Conservation (phyloP, 2,329 filamentous ascomycete genomes). For the Colletotrichum eremochloae region DNA sequence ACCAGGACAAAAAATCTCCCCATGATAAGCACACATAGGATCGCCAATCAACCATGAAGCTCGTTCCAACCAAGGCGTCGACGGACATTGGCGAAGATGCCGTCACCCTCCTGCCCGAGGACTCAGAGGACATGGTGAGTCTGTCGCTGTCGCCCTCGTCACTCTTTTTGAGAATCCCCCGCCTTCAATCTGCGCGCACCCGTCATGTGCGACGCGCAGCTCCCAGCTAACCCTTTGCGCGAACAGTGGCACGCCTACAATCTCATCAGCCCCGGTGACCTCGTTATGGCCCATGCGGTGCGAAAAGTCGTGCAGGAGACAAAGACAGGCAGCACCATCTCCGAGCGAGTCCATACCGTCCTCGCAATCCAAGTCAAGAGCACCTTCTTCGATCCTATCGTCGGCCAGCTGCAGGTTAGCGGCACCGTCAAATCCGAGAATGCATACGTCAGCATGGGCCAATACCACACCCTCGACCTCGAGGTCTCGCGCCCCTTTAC, state of each 20-base stretch:
- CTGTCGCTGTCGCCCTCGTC: not conserved
- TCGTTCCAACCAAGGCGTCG: slow-evolving; percentile 54
- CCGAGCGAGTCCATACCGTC: slow-evolving; percentile 68
- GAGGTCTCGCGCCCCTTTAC: slow-evolving; percentile 91
- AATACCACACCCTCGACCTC: slow-evolving; percentile 78
- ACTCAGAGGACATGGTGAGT: slow-evolving; percentile 62
- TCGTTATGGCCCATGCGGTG: slow-evolving; percentile 67
- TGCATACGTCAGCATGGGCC: slow-evolving; percentile 64
- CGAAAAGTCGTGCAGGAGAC: slow-evolving; percentile 66
- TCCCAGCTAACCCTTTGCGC: slow-evolving; percentile 4
- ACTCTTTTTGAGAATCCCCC: not conserved
- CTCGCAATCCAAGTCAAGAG: slow-evolving; percentile 69
- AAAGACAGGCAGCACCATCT: slow-evolving; percentile 61
- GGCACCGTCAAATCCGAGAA: slow-evolving; percentile 68
- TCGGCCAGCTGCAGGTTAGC: slow-evolving; percentile 68
- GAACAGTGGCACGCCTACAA: slow-evolving; percentile 72
- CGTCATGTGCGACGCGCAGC: not conserved
- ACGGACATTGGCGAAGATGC: slow-evolving; percentile 57
- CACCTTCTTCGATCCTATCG: slow-evolving; percentile 69
- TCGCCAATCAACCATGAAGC: slow-evolving; percentile 50
- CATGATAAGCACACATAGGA: not conserved
- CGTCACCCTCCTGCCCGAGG: slow-evolving; percentile 59
- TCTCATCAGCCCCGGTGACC: slow-evolving; percentile 67
- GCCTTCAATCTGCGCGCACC: not conserved
- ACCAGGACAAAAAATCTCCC: too few species aligned